Evolutionary conservation across 495 filamentous ascomycete genomes (phyloP).

Genomic region (Aspergillus conjunctus): DNA sequence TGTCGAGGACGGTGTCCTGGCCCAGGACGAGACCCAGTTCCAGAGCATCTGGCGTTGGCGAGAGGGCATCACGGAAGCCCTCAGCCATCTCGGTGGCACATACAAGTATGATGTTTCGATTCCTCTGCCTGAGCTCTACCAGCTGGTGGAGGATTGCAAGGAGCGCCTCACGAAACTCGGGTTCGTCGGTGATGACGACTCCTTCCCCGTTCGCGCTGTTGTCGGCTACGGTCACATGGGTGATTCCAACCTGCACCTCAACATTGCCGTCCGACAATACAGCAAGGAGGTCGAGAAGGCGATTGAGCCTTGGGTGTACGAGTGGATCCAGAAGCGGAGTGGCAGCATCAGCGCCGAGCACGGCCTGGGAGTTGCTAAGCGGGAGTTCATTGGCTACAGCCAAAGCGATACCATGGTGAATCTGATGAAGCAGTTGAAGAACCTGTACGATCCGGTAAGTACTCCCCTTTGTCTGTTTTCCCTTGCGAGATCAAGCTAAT

Average conservation of each 20-base stretch:
- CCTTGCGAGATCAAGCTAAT: slow-evolving; percentile 24
- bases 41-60: slow-evolving; percentile 86
- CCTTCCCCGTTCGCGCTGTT: slow-evolving; percentile 79
- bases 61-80: slow-evolving; percentile 85
- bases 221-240: slow-evolving; percentile 99
- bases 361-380: slow-evolving; percentile 92
- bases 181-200: slow-evolving; percentile 75
- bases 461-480: neutral
- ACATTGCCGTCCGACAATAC: slow-evolving; percentile 77
- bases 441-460: slow-evolving; percentile 87
- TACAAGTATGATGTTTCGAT: slow-evolving; percentile 99
- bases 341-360: slow-evolving; percentile 97
- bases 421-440: slow-evolving; percentile 93
- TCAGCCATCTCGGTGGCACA: slow-evolving; percentile 89
- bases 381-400: slow-evolving; percentile 90
- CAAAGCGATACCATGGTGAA: slow-evolving; percentile 80
- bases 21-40: slow-evolving; percentile 89
- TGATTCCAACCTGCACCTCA: slow-evolving; percentile 92
- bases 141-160: slow-evolving; percentile 80
- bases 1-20: slow-evolving; percentile 83
- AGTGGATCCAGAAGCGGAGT: slow-evolving; percentile 85
- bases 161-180: slow-evolving; percentile 70
- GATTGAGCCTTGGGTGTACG: slow-evolving; percentile 94
- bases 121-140: slow-evolving; percentile 82
- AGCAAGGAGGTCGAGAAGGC: slow-evolving; percentile 86